Conservation (phyloP, 148 eudicot species). For the Vaccinium corymbosum region DNA sequence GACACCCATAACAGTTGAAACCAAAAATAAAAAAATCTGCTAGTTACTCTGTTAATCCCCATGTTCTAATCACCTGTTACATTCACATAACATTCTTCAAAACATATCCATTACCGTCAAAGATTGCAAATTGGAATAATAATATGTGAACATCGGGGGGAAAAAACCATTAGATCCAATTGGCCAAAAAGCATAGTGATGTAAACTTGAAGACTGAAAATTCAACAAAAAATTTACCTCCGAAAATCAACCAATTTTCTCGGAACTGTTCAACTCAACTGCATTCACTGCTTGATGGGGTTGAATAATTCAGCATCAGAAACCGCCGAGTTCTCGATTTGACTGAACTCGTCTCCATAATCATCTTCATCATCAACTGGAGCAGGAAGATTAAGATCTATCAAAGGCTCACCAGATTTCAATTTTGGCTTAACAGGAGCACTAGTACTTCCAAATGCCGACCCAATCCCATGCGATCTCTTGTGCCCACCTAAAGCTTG, state of each 20-base stretch:
- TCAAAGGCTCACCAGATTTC: conserved; percentile 18
- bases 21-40: too few species aligned
- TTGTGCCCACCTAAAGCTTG: conserved; percentile 72
- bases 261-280: not conserved
- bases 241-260: conserved; percentile 10
- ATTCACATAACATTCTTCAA: conserved; percentile 19
- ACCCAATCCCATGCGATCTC: conserved; percentile 40
- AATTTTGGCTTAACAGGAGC: not conserved
- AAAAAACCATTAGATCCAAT: conserved; percentile 15
- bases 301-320: conserved; percentile 52
- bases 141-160: not conserved
- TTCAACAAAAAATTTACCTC: conserved; percentile 20
- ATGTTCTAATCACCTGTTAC: conserved; percentile 21
- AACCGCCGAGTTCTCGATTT: conserved; percentile 48
- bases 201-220: not conserved
- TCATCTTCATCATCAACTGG: conserved; percentile 47
- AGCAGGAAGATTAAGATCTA: conserved; percentile 90
- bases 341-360: conserved; percentile 22
- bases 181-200: conserved; percentile 1
- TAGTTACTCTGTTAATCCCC: conserved; percentile 13
- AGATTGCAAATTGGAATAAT: not conserved
- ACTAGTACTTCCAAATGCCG: conserved; percentile 3
- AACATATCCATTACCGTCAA: conserved; percentile 17
- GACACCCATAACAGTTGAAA: too few species aligned
- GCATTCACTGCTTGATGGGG: conserved; percentile 11